phyloP scores from a whole-genome alignment of 495 filamentous ascomycete genomes.

The Trichoderma erinaceum region DNA sequence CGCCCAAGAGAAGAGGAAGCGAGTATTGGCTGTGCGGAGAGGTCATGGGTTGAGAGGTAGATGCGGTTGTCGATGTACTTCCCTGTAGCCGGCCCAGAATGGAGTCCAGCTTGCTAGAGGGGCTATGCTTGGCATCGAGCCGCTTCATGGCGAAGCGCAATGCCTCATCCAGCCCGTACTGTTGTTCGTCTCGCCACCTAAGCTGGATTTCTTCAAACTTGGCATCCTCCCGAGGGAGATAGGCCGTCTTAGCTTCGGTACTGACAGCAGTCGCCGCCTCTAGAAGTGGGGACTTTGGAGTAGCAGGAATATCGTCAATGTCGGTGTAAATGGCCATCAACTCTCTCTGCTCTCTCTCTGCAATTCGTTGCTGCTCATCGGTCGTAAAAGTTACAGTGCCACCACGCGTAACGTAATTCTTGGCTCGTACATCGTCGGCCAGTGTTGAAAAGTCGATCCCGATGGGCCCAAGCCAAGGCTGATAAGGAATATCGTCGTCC shows the following conservation, averaged over 20 bases:
- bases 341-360: slow-evolving; percentile 67
- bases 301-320: slow-evolving; percentile 65
- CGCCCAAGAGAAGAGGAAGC: not conserved
- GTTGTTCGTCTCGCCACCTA: slow-evolving; percentile 24
- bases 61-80: not conserved
- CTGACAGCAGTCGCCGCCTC: slow-evolving; percentile 21
- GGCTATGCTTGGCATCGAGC: slow-evolving; percentile 15
- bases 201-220: slow-evolving; percentile 29
- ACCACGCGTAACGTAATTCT: slow-evolving; percentile 57
- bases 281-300: slow-evolving; percentile 63
- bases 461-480: slow-evolving; percentile 32
- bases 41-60: not conserved
- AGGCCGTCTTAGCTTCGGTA: slow-evolving; percentile 17
- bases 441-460: slow-evolving; percentile 51
- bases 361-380: slow-evolving; percentile 59
- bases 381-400: slow-evolving; percentile 55
- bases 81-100: slow-evolving; percentile 12
- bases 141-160: slow-evolving; percentile 21
- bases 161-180: slow-evolving; percentile 20
- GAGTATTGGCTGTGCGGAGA: not conserved
- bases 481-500: slow-evolving; percentile 29
- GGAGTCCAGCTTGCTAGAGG: slow-evolving; percentile 6
- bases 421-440: slow-evolving; percentile 43
- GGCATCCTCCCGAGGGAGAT: slow-evolving; percentile 18
- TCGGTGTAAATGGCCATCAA: slow-evolving; percentile 79